phyloP scores from a whole-genome alignment of 192 early-diverging fungal species.

The Entomortierella parvispora region DNA sequence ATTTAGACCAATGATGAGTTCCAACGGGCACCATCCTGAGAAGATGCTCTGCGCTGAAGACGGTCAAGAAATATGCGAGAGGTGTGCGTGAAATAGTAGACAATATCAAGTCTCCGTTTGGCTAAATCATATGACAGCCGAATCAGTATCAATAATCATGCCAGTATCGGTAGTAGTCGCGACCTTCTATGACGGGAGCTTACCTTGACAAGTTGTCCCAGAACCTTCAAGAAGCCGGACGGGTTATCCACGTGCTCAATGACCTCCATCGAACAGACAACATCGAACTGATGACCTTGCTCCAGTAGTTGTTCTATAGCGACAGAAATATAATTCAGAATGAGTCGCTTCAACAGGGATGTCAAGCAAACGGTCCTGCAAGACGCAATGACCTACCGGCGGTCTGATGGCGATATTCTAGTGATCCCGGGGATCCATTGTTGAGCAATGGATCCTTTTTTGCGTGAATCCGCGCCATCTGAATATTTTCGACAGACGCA shows the following conservation, averaged over 20 bases:
- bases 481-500: constrained; percentile 85
- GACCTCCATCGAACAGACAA: constrained; percentile 88
- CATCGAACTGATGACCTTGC: constrained; percentile 72
- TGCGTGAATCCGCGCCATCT: constrained; percentile 81
- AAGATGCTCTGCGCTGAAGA: constrained; percentile 84
- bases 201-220: constrained; percentile 73
- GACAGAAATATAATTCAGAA: too few relatives aligned
- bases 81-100: constrained; percentile 94
- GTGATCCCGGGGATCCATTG: constrained; percentile 51
- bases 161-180: not conserved
- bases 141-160: not conserved
- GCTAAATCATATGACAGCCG: constrained; percentile 46
- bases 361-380: not conserved
- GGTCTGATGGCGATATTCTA: constrained; percentile 75
- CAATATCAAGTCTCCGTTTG: constrained; percentile 76
- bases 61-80: constrained; percentile 78
- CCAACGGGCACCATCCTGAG: constrained; percentile 81
- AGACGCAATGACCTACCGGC: constrained; percentile 56
- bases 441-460: constrained; percentile 71
- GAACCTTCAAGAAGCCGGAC: constrained; percentile 71
- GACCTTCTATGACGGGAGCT: not conserved
- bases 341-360: not conserved
- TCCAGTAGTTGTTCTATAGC: constrained; percentile 68
- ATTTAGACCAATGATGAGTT: constrained; percentile 90
- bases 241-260: constrained; percentile 92